Evolutionary conservation across 208 protist genomes (phyloP).

Genomic region (Trypanosoma avium): DNA sequence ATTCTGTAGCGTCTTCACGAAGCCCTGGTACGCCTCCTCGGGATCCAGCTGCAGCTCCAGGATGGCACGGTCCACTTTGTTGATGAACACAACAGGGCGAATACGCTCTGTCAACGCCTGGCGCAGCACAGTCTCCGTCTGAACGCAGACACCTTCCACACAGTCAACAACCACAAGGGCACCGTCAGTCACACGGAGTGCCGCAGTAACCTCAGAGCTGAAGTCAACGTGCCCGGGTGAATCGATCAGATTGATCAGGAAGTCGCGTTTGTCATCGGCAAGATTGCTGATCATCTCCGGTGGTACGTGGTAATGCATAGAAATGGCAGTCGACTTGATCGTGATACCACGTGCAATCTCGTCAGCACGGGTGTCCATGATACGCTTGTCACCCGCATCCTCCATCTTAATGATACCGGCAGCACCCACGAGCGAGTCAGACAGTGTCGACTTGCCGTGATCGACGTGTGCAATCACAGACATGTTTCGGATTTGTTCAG

Average conservation of each 20-base stretch:
- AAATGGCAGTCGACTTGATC: slow-evolving; percentile 99
- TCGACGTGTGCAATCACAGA: slow-evolving; percentile 80
- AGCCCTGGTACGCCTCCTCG: slow-evolving; percentile 85
- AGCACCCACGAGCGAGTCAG: slow-evolving; percentile 96
- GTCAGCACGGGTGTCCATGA: slow-evolving; percentile 73
- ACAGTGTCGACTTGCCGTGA: slow-evolving; percentile 91
- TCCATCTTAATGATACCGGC: slow-evolving; percentile 96
- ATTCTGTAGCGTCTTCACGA: slow-evolving; percentile 77
- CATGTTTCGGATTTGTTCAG: slow-evolving; percentile 77
- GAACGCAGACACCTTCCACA: slow-evolving; percentile 99
- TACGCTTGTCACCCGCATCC: slow-evolving; percentile 69
- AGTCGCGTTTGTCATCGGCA: slow-evolving; percentile 62
- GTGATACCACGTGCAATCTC: slow-evolving; percentile 99
- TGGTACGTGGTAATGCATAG: slow-evolving; percentile 97
- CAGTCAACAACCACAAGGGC: slow-evolving; percentile 99
- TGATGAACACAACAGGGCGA: slow-evolving; percentile 98
- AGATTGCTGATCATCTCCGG: slow-evolving; percentile 61
- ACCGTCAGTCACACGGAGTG: slow-evolving; percentile 99
- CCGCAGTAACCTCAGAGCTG: slow-evolving; percentile 99
- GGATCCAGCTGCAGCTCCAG: slow-evolving; percentile 88
- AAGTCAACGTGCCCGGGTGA: slow-evolving; percentile 99
- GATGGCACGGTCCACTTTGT: slow-evolving; percentile 97
- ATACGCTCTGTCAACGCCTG: slow-evolving; percentile 97
- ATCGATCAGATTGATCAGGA: slow-evolving; percentile 96
- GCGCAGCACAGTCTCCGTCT: slow-evolving; percentile 99